Base-by-base conservation (phyloP, 768 basidiomycete species). In the Coprinellus aureogranulatus region DNA sequence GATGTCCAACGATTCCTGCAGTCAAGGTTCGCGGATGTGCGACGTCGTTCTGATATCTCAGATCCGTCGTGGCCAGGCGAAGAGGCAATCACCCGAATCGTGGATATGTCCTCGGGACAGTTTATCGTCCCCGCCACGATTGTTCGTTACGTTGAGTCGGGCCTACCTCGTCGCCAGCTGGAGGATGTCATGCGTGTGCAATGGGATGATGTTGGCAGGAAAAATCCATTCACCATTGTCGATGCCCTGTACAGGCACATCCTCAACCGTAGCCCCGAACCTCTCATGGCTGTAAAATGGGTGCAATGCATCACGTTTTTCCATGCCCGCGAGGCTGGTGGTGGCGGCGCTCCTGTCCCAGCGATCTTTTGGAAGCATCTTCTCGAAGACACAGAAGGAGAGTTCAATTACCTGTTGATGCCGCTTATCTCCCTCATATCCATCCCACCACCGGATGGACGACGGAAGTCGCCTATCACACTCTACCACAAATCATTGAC, bases 61-160 rank as follows among this genome's bases (percentile, higher is more conserved):
- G 20, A 8, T 25, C 16, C 28, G 20, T 23, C 47, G 16, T 57
- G 55, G 55, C 55, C 55, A 11, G 14, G 46, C n/a, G 20, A 50
- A 10, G 27, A 31, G 5, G 31, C 8, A 11, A 31, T 57, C 6
- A n/a, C 4, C 8, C 22, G 11, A 2, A 8, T 44, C 8, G 41
- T 44, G 18, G 41, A 16, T 8, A 31, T 50, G 16, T 9, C 55
- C 18, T 63, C 62, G 2, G 63, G 63, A 3, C 63, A 64, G 47
- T 61, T 59, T 37, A 60, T 64, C 23, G 57, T 61, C 31, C 60
- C 63, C 3, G 39, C 63, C 16, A 58, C 56, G 1, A 58, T 60
- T 11, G 46, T 55, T 9, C 53, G 51, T 4, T 64, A 34, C 34
- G 41, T 64, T 25, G 53, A 28, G 40, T 26, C 45, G 52, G 14